These are phyloP conservation scores for Boletus subparvulus DNA, from an alignment of 768 basidiomycete species.

Conservation along the genomic window DNA sequence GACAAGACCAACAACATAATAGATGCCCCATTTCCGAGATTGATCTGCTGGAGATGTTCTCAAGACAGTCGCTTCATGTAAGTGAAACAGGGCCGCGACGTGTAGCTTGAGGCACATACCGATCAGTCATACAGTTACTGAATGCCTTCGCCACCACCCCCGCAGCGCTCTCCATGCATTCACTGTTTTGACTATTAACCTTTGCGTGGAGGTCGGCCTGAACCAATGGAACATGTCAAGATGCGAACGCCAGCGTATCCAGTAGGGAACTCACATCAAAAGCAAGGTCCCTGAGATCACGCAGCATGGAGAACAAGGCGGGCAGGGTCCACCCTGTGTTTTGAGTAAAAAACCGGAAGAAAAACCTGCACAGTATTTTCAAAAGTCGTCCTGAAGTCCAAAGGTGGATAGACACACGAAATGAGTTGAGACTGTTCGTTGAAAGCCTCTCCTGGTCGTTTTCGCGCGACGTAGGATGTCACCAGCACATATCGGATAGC, in stretches of 20 bases:
- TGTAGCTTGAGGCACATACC: constrained; percentile 38
- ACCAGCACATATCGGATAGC: constrained; percentile 80
- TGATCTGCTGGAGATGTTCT: constrained; percentile 70
- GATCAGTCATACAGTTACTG: constrained; percentile 83
- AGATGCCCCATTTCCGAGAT: constrained; percentile 88
- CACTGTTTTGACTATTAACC: constrained; percentile 53
- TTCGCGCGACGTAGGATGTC: constrained; percentile 66
- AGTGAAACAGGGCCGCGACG: not conserved
- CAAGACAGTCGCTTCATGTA: not conserved
- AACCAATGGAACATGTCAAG: not conserved
- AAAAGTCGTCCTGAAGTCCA: not conserved
- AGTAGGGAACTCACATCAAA: constrained; percentile 59
- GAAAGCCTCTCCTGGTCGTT: constrained; percentile 70
- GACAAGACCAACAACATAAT: constrained; percentile 87
- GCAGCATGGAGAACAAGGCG: constrained; percentile 75
- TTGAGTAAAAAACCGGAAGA: constrained; percentile 75
- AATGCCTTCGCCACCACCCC: constrained; percentile 87
- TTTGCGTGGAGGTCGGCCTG: constrained; percentile 66
- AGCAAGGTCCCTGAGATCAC: constrained; percentile 82
- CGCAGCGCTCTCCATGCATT: constrained; percentile 85
- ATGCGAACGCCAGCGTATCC: not conserved
- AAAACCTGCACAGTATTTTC: constrained; percentile 46
- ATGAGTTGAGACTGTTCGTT: constrained; percentile 76
- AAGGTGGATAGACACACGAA: constrained; percentile 51
- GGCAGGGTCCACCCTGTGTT: constrained; percentile 88